Conservation (phyloP, 371 early-diverging fungal species). For the Mortierella sp. region DNA sequence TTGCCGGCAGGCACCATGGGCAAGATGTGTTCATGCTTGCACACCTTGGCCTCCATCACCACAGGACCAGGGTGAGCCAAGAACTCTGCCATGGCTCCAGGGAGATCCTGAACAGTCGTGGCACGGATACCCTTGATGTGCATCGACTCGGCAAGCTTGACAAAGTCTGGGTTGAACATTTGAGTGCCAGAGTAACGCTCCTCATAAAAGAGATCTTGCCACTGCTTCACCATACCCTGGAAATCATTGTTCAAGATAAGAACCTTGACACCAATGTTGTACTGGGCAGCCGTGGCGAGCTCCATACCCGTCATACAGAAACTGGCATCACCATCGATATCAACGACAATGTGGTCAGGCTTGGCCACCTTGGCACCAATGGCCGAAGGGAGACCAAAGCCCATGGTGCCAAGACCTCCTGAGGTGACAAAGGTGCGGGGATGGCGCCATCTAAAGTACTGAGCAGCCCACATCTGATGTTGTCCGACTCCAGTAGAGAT, state of each 20-base stretch:
- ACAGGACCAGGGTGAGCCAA: conserved; percentile 87
- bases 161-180: conserved; percentile 98
- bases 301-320: conserved; percentile 99
- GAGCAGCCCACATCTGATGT: conserved; percentile 98
- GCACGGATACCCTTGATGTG: conserved; percentile 89
- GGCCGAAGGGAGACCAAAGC: conserved; percentile 94
- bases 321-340: conserved; percentile 97
- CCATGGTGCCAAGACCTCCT: conserved; percentile 98
- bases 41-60: conserved; percentile 90
- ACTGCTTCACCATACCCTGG: conserved; percentile 99
- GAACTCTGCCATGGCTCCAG: conserved; percentile 91
- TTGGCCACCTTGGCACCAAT: conserved; percentile 96
- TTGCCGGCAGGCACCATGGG: conserved; percentile 98
- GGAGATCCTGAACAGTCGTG: conserved; percentile 83
- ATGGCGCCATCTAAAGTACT: conserved; percentile 86
- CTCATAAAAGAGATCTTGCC: conserved; percentile 98
- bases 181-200: conserved; percentile 92
- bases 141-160: conserved; percentile 96
- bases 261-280: conserved; percentile 96
- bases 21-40: conserved; percentile 91
- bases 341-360: conserved; percentile 93
- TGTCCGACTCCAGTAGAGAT: conserved; percentile 97
- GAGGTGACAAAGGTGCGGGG: conserved; percentile 93
- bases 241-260: conserved; percentile 96
- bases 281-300: conserved; percentile 94